Evolutionary conservation across 2,329 filamentous ascomycete genomes (phyloP).

Genomic region (Septoria petroselini): DNA sequence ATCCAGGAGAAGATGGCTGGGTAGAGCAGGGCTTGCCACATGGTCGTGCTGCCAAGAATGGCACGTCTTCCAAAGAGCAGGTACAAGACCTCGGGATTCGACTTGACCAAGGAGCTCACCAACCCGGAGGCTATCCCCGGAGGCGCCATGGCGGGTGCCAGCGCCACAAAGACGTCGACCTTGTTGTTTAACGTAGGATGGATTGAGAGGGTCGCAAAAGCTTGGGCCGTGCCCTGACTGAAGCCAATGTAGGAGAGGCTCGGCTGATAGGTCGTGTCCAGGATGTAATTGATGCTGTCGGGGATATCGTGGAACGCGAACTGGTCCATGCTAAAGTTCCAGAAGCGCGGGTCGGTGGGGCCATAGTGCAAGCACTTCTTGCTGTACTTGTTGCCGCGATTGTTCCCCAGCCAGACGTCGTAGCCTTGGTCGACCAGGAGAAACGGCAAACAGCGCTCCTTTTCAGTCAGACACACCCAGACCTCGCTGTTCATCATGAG

Average conservation of each 20-base stretch:
- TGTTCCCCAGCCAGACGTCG: constrained; percentile 97
- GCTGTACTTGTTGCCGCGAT: constrained; percentile 97
- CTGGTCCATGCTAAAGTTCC: constrained; percentile 98
- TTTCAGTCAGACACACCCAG: constrained; percentile 90
- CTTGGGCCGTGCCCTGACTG: constrained; percentile 93
- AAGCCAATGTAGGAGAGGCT: constrained; percentile 96
- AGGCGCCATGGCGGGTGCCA: constrained; percentile 95
- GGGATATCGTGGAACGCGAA: constrained; percentile 98
- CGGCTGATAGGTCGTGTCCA: constrained; percentile 74
- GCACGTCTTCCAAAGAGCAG: constrained; percentile 88
- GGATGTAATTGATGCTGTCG: constrained; percentile 86
- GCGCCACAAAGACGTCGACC: constrained; percentile 91
- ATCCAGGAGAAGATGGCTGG: constrained; percentile 86
- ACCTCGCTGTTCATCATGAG: constrained; percentile 99
- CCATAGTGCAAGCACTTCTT: constrained; percentile 82
- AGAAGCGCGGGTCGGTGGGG: constrained; percentile 75
- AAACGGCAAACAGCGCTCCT: constrained; percentile 82
- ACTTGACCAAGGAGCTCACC: constrained; percentile 88
- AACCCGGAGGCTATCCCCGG: constrained; percentile 85
- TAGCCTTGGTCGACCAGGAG: constrained; percentile 85
- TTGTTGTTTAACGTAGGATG: constrained; percentile 89
- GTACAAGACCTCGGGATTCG: constrained; percentile 87
- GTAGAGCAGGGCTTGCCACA: constrained; percentile 96
- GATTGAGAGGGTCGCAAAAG: constrained; percentile 88
- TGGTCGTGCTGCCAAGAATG: constrained; percentile 86